Conservation (phyloP, 306 rosid genomes). For the Fagus crenata region DNA sequence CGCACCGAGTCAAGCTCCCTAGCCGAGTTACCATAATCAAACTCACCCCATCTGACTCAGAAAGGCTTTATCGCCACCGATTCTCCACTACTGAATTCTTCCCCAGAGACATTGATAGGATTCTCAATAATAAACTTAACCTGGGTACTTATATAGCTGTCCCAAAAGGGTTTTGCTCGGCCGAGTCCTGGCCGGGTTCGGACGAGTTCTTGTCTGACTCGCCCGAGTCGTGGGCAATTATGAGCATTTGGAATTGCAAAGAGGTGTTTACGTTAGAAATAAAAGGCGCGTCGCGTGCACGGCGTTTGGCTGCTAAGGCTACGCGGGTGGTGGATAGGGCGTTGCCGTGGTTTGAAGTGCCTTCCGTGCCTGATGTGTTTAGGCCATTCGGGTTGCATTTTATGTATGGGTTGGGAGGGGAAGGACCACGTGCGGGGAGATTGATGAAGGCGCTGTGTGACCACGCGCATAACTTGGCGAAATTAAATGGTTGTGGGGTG, state of each 20-base stretch:
- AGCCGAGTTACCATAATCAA: slow-evolving; percentile 45
- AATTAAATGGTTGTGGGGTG: slow-evolving; percentile 61
- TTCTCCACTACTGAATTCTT: slow-evolving; percentile 85
- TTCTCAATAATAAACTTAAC: slow-evolving; percentile 59
- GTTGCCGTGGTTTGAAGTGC: slow-evolving; percentile 67
- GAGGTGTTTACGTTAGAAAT: slow-evolving; percentile 78
- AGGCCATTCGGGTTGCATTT: slow-evolving; percentile 78
- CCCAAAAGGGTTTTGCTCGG: slow-evolving; percentile 46
- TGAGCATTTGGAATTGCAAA: slow-evolving; percentile 85
- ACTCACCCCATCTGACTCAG: slow-evolving; percentile 62
- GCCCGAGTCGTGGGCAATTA: slow-evolving; percentile 83
- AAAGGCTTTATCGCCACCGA: slow-evolving; percentile 63
- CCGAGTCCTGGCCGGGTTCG: slow-evolving; percentile 59
- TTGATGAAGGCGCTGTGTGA: slow-evolving; percentile 64
- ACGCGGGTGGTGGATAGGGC: slow-evolving; percentile 67
- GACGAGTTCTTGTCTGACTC: slow-evolving; percentile 53
- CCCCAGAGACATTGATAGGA: slow-evolving; percentile 86
- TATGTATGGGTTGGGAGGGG: slow-evolving; percentile 79
- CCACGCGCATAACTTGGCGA: slow-evolving; percentile 75
- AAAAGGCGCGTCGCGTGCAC: slow-evolving; percentile 63
- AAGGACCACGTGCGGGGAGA: slow-evolving; percentile 60
- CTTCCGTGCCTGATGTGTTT: slow-evolving; percentile 75
- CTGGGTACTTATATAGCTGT: slow-evolving; percentile 86
- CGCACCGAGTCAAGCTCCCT: slow-evolving; percentile 50
- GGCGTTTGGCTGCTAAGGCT: slow-evolving; percentile 51